Evolutionary conservation across 78 protist genomes (phyloP), one percentile per base, ranked within the genome.

Genomic region (Dictyostelium purpureum): DNA sequence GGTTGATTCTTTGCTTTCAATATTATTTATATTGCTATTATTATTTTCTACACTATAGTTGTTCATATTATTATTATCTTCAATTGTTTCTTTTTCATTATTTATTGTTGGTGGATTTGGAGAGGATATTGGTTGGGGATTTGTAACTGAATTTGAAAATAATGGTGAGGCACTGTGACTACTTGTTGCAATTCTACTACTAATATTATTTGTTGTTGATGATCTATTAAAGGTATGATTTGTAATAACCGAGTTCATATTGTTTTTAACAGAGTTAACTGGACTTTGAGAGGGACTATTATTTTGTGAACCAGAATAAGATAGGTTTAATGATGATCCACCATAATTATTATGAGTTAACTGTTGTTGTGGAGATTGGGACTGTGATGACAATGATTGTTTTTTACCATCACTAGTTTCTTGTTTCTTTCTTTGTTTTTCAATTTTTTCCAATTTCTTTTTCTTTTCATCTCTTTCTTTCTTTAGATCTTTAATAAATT

Each of bases 381-480:
- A 6, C 19, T 56, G n/a, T 37, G n/a, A n/a, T 52, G 31, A 75
- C 12, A 16, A 24, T 52, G 43, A 54, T 37, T 54, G 33, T 12
- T 76, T 28, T 47, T 73, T 73, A 9, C 18, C 6, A 19, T 73
- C 40, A 16, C 28, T 9, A 28, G 14, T 0, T 19, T 79, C 38
- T n/a, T 63, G 37, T 24, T 61, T 57, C 21, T n/a, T 69, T 51
- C 16, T 81, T 40, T 45, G 70, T 35, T 59, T 85, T 26, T 85
- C 92, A 5, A 26, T 11, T 19, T 40, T 19, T 42, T 74, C 77
- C 19, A 9, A 26, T 35, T 61, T 70, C 73, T 73, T 85, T 67
- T 85, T 85, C 49, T 59, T 70, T 7, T 85, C 82, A 11, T 85
- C 77, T 43, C 82, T 70, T 31, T 85, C 92, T 18, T 59, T 70